Evolutionary conservation across 352 stramenopile species (phyloP).

Genomic region (Globisporangium perplexum): DNA sequence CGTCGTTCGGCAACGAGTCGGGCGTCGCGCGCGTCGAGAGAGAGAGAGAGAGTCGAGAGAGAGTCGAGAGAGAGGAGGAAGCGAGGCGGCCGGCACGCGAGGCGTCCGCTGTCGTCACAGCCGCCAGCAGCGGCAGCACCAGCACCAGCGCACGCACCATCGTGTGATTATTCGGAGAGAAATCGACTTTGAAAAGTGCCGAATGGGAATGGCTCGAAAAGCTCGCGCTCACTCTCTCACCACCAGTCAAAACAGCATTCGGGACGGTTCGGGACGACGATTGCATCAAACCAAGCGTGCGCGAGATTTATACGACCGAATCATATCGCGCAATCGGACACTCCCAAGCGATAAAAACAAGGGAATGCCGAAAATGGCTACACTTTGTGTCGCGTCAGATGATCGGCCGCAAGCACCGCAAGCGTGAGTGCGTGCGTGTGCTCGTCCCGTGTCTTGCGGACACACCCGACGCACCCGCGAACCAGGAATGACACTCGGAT

Average conservation of each 20-base stretch:
- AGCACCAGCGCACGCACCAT: not conserved
- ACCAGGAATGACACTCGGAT: no score
- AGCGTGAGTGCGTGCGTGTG: slow-evolving; percentile 25
- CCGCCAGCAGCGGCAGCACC: not conserved
- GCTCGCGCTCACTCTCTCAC: slow-evolving; percentile 1
- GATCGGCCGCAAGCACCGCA: slow-evolving; percentile 48
- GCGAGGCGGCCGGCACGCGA: not conserved
- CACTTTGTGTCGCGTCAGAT: slow-evolving; percentile 13
- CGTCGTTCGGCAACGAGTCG: not conserved
- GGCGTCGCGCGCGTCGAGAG: not conserved
- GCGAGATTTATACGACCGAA: not conserved
- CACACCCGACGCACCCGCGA: no score
- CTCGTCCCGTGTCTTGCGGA: no score
- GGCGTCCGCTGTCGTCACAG: no score
- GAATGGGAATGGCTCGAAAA: slow-evolving; percentile 44
- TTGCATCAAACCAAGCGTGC: not conserved
- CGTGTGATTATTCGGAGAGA: slow-evolving; percentile 52
- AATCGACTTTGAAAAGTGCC: slow-evolving; percentile 76
- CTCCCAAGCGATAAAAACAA: not conserved
- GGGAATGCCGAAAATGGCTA: not conserved
- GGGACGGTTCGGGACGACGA: not conserved
- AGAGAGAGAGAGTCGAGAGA: not conserved
- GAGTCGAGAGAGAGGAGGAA: not conserved
- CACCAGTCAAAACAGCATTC: not conserved
- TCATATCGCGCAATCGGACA: not conserved